Evolutionary conservation across 1,284 basidiomycete species (phyloP), one percentile per base, ranked within the genome.

Genomic region (Ceratobasidium sp.): DNA sequence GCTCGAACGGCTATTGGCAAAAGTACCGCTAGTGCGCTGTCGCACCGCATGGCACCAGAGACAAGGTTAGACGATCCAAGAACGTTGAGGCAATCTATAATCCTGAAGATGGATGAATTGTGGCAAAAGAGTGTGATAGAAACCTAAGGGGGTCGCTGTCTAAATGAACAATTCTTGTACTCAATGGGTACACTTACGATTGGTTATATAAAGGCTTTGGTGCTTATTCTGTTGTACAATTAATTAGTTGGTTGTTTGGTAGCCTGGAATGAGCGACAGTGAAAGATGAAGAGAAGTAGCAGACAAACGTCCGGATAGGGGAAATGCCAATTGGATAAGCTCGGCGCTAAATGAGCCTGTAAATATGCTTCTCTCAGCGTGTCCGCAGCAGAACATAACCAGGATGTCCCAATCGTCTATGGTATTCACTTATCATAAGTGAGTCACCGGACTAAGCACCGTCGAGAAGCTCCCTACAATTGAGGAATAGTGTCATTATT

Each of bases 91-190:
- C 55, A 28, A 77, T 77, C 63, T 77, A 39, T 2, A n/a, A 20
- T 33, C 23, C 49, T 18, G 33, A 66, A 63, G 40, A n/a, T 18
- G 63, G 73, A 67, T 77, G 63, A 77, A 77, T 46, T 77, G 73
- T 77, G 73, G 73, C 64, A 68, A 77, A 77, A 58, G 73, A 77
- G 73, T 67, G 73, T 77, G 64, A 40, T 20, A 49, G 44, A 66
- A 66, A 46, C 42, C 44, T 49, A 23, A 10, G n/a, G 23, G 61
- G 28, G 26, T 5, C 3, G 20, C 53, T n/a, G 18, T 12, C 33
- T 66, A 10, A 12, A 18, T 28, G 40, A 28, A 23, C 44, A n/a
- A 18, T 44, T 40, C 23, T 33, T 23, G 18, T 7, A 26, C 42
- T 66, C 40, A 49, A 49, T 2, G 13, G 44, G 63, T n/a, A 1